phyloP scores from a whole-genome alignment of 805 yeast genomes.

The Ascoidea rubescens region DNA sequence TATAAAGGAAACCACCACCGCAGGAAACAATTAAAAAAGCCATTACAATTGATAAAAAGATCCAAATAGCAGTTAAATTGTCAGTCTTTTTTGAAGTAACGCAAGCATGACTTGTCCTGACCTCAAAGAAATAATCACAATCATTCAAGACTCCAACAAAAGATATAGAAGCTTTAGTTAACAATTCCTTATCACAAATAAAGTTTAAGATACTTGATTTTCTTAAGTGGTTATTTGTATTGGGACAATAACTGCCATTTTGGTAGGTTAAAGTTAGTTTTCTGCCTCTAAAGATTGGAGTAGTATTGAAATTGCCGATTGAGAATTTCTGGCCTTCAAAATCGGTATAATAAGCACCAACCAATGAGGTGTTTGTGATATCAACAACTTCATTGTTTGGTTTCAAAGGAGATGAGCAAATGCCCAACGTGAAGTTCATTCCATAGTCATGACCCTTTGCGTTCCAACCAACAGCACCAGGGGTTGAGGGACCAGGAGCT shows the following conservation, averaged over 20 bases:
- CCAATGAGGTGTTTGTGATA: constrained; percentile 23
- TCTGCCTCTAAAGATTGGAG: constrained; percentile 58
- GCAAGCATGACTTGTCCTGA: constrained; percentile 75
- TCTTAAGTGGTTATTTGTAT: constrained; percentile 22
- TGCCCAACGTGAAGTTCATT: constrained; percentile 60
- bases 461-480: constrained; percentile 32
- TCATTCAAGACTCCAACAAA: constrained; percentile 62
- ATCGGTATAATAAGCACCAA: constrained; percentile 47
- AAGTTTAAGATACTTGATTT: constrained; percentile 59
- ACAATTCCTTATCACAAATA: constrained; percentile 66
- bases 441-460: constrained; percentile 61
- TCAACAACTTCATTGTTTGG: constrained; percentile 19
- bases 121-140: constrained; percentile 76
- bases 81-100: constrained; percentile 61
- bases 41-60: constrained; percentile 37
- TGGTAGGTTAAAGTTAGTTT: constrained; percentile 57
- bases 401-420: constrained; percentile 45
- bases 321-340: constrained; percentile 28
- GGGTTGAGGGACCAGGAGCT: not conserved
- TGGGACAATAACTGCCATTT: constrained; percentile 48
- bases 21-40: constrained; percentile 28
- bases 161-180: constrained; percentile 48
- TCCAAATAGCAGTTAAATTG: constrained; percentile 50
- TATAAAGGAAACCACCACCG: constrained; percentile 26
- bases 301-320: constrained; percentile 46